phyloP scores from a whole-genome alignment of 2,329 filamentous ascomycete genomes.

The Claviceps arundinis region DNA sequence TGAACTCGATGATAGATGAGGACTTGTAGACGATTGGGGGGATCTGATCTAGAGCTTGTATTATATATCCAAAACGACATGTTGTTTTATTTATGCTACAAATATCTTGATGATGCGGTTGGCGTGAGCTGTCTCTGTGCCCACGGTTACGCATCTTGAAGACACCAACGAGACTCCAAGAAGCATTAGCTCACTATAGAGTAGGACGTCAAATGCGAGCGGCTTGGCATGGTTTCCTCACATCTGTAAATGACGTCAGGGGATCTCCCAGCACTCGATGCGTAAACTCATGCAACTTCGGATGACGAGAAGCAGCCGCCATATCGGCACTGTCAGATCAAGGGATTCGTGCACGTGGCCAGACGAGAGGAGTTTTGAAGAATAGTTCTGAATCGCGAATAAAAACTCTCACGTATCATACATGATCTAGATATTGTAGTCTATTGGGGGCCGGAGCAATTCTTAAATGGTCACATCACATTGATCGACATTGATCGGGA shows the following conservation, averaged over 20 bases:
- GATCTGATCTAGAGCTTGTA: no score
- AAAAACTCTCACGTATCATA: no score
- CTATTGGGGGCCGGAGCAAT: no score
- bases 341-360: constrained; percentile 21
- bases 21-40: background rate
- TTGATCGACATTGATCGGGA: no score
- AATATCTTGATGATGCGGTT: no score
- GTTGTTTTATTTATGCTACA: no score
- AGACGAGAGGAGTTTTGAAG: constrained; percentile 22
- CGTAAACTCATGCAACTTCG: constrained; percentile 7
- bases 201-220: constrained; percentile 23
- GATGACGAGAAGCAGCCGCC: constrained; percentile 25
- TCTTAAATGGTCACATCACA: no score
- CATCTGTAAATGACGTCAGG: background rate
- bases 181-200: constrained; percentile 13
- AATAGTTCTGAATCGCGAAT: constrained; percentile 14
- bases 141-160: no score
- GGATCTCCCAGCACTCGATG: background rate
- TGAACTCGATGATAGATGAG: no score
- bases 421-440: no score
- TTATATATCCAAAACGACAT: no score
- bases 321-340: constrained; percentile 21
- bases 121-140: background rate
- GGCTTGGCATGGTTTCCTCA: background rate
- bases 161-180: background rate